These are phyloP conservation scores for Candolleomyces aberdarensis DNA, from an alignment of 768 basidiomycete species.

Conservation along the genomic window DNA sequence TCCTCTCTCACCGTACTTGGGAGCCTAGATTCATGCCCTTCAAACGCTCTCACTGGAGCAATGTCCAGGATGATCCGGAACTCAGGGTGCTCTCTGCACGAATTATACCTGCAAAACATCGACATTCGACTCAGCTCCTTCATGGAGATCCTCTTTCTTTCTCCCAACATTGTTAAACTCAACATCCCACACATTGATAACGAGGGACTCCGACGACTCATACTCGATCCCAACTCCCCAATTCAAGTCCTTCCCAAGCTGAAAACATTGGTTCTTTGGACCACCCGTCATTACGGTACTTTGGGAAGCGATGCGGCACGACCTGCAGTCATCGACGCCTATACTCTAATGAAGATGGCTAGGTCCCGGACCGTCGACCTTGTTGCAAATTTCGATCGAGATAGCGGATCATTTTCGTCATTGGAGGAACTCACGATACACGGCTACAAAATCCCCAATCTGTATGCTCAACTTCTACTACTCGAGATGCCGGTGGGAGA, in stretches of 20 bases:
- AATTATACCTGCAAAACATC: not conserved
- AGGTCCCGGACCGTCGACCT: not conserved
- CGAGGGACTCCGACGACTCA: not conserved
- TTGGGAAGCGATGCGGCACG: not conserved
- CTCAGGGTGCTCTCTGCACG: not conserved
- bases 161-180: not conserved
- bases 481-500: not conserved
- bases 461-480: not conserved
- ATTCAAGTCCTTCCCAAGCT: not conserved
- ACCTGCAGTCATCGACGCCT: not conserved
- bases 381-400: too few relatives aligned
- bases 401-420: too few relatives aligned
- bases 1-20: not conserved
- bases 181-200: not conserved
- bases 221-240: not conserved
- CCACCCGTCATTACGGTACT: not conserved
- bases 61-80: not conserved
- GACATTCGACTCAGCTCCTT: not conserved
- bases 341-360: not conserved
- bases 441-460: not conserved
- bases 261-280: not conserved
- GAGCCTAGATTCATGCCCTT: not conserved
- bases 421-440: not conserved
- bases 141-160: not conserved
- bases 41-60: not conserved